A percentile compares a stretch with the other conserved stretches of the same genome.
Conservation (phyloP, 257 asterid genomes). For the Scutellaria minor region DNA sequence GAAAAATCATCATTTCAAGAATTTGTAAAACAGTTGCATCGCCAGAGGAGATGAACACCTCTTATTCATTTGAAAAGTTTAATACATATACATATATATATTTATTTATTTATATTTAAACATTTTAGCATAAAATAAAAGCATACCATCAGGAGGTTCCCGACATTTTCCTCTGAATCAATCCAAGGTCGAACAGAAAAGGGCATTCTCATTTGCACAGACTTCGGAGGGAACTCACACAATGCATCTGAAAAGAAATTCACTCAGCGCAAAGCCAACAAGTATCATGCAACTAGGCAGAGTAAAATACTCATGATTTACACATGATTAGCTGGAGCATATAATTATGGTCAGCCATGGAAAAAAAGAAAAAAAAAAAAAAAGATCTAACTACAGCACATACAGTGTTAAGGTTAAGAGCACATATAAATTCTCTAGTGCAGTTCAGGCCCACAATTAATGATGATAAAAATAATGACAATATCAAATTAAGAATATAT, state of each 20-base stretch:
- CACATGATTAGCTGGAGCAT: constrained; percentile 3
- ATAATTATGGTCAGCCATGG: too few relatives aligned
- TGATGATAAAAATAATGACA: not conserved
- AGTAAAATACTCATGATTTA: not conserved
- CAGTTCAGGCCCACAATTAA: not conserved
- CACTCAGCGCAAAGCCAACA: constrained; percentile 18
- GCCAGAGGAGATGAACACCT: not conserved
- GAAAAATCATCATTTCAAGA: constrained; percentile 31
- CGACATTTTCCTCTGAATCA: constrained; percentile 90
- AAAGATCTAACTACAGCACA: not conserved
- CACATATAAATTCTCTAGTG: constrained; percentile 1
- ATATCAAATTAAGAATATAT: not conserved
- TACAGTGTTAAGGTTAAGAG: not conserved
- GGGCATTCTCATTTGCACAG: constrained; percentile 78
- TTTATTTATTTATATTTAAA: not conserved
- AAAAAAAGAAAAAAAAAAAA: not conserved
- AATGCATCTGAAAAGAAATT: constrained; percentile 61
- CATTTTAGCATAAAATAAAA: not conserved
- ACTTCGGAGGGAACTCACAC: constrained; percentile 90
- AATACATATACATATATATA: not conserved
- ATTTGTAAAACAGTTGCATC: constrained; percentile 10
- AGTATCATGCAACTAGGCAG: constrained; percentile 22
- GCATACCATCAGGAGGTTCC: constrained; percentile 90
- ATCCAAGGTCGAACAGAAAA: constrained; percentile 87
- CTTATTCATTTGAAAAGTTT: not conserved